Evolutionary conservation across 163 green algal genomes (phyloP).

Genomic region (Smithsoniella earleae): DNA sequence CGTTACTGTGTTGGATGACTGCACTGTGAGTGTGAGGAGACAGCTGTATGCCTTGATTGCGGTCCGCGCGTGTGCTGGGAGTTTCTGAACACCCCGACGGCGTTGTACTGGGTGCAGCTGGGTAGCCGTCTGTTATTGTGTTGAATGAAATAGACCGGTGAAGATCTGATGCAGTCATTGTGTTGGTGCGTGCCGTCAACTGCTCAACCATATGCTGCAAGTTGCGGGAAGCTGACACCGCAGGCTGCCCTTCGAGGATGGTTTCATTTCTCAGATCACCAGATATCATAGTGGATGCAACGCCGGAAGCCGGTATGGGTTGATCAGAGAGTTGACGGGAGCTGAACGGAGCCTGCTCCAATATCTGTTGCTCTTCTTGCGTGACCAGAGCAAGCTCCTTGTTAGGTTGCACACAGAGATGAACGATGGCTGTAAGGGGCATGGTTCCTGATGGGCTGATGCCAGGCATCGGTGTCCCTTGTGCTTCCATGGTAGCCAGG

Average conservation of each 20-base stretch:
- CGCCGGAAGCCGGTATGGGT: background rate
- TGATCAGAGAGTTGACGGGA: no score
- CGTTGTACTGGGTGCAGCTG: background rate
- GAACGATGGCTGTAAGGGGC: background rate
- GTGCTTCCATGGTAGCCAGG: slow-evolving; percentile 18
- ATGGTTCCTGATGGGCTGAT: background rate
- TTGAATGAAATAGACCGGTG: background rate
- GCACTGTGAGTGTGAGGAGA: background rate
- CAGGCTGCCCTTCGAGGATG: background rate
- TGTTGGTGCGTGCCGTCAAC: no score
- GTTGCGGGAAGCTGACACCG: no score
- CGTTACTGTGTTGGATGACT: background rate
- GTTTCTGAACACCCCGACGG: background rate
- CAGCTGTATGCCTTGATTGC: no score
- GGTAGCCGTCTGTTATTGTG: background rate
- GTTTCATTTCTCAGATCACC: background rate
- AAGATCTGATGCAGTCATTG: background rate
- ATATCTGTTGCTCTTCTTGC: background rate
- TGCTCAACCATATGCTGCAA: no score
- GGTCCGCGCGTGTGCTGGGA: no score
- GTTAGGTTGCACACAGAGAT: slow-evolving; percentile 16
- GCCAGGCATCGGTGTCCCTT: background rate
- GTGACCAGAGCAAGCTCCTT: background rate
- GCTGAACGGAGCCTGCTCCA: no score
- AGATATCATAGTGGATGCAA: background rate